Evolutionary conservation across 106 monocot species (phyloP), one percentile per base, ranked within the genome.

Genomic region (Dendrobium nobile): DNA sequence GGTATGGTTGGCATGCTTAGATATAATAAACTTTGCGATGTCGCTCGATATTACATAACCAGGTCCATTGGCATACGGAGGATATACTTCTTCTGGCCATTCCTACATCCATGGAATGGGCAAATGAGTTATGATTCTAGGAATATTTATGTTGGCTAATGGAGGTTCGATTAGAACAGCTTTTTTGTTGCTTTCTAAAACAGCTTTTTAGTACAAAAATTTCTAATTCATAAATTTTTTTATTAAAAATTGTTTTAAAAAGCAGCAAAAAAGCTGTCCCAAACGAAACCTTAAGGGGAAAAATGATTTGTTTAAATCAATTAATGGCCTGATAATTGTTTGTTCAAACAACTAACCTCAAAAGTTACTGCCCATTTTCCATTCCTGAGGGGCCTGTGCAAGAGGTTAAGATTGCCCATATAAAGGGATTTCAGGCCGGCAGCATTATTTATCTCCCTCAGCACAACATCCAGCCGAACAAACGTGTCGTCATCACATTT

Each of bases 401-500:
- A 73, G 54, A 91, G 84, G 65, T 98, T 98, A 20, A 98, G 86
- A 82, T 98, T 98, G 7, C 98, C 98, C 90, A 98, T 83, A 68
- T 98, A 98, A 47, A 98, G 84, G 44, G 92, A 84, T 81, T 72
- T 82, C 56, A 79, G 89, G 11, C 22, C 77, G 72, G 54, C 55
- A 64, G 82, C 81, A 18, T 41, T 77, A 31, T 78, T 51, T 33
- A 95, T 82, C 84, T 85, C 85, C 81, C 82, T 84, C 72, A 98
- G 47, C 26, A 98, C 84, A 76, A 91, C 86, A 80, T 98, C 95
- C 54, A 98, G 75, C 82, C 94, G 78, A 48, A 98, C 86, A 86
- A 98, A 98, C 47, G 94, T 98, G 77, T 98, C 98, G 80, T 98
- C 98, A 70, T 98, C 98, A 75, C 92, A 91, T 85, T 98, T 98